phyloP scores from a whole-genome alignment of 768 basidiomycete genomes.

The Russula lepida region DNA sequence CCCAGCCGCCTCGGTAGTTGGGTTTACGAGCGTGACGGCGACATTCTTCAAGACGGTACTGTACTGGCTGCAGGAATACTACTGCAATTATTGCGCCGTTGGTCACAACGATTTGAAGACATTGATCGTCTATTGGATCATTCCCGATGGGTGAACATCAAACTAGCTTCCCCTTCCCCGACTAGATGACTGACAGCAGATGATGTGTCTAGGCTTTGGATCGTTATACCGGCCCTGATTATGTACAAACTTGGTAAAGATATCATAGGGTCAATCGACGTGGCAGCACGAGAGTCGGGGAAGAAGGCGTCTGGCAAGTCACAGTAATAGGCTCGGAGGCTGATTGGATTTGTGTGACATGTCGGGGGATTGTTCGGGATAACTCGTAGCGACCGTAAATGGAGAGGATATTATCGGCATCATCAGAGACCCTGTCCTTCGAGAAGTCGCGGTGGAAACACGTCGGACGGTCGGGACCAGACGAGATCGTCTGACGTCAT shows the following conservation, averaged over 20 bases:
- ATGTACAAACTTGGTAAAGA: slow-evolving; percentile 53
- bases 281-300: slow-evolving; percentile 23
- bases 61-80: slow-evolving; percentile 78
- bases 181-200: background rate
- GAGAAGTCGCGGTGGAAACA: background rate
- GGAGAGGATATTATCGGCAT: background rate
- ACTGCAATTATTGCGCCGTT: slow-evolving; percentile 58
- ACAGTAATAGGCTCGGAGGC: slow-evolving; percentile 17
- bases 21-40: slow-evolving; percentile 65
- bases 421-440: background rate
- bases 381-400: slow-evolving; percentile 6
- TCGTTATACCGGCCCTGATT: slow-evolving; percentile 60
- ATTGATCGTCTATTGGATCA: slow-evolving; percentile 54
- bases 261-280: slow-evolving; percentile 39
- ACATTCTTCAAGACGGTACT: slow-evolving; percentile 79
- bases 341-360: background rate
- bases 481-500: slow-evolving; percentile 7
- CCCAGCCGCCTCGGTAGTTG: slow-evolving; percentile 64
- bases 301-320: slow-evolving; percentile 31
- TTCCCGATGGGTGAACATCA: slow-evolving; percentile 66
- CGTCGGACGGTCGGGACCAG: background rate
- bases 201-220: slow-evolving; percentile 51
- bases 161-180: background rate
- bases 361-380: slow-evolving; percentile 1
- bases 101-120: slow-evolving; percentile 60